Conservation (phyloP, 768 basidiomycete species). For the Podaxis carcinomalis region DNA sequence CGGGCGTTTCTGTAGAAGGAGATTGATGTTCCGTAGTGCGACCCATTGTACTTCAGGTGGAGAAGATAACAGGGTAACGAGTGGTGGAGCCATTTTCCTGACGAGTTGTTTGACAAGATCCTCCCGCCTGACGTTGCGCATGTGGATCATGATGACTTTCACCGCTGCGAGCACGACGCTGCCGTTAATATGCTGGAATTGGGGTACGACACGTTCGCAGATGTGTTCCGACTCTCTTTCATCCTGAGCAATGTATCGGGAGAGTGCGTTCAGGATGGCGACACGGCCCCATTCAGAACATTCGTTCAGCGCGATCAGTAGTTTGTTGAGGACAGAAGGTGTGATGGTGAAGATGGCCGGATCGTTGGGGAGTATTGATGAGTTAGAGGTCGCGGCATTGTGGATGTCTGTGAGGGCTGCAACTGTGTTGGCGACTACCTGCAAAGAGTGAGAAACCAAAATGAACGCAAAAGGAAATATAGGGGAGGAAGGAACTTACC, state of each 20-base stretch:
- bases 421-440: constrained; percentile 98
- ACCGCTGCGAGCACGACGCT: constrained; percentile 96
- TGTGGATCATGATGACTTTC: constrained; percentile 98
- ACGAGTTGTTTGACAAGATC: constrained; percentile 82
- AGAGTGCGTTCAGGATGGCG: constrained; percentile 82
- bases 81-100: constrained; percentile 96
- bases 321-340: constrained; percentile 75
- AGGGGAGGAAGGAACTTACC: constrained; percentile 41
- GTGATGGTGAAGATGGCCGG: constrained; percentile 80
- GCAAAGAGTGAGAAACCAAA: not conserved
- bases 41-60: constrained; percentile 99
- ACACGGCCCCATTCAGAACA: constrained; percentile 99
- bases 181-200: constrained; percentile 96
- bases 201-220: constrained; percentile 96
- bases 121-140: constrained; percentile 76
- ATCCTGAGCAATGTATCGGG: constrained; percentile 79
- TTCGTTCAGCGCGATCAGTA: constrained; percentile 93
- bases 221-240: constrained; percentile 98
- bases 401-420: constrained; percentile 93
- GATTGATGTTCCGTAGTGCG: constrained; percentile 92
- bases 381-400: constrained; percentile 54
- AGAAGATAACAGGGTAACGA: constrained; percentile 92
- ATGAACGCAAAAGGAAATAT: not conserved
- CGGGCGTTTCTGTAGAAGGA: constrained; percentile 89
- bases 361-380: constrained; percentile 52